Conservation (phyloP, 768 basidiomycete species). For the Pholiota conissans region DNA sequence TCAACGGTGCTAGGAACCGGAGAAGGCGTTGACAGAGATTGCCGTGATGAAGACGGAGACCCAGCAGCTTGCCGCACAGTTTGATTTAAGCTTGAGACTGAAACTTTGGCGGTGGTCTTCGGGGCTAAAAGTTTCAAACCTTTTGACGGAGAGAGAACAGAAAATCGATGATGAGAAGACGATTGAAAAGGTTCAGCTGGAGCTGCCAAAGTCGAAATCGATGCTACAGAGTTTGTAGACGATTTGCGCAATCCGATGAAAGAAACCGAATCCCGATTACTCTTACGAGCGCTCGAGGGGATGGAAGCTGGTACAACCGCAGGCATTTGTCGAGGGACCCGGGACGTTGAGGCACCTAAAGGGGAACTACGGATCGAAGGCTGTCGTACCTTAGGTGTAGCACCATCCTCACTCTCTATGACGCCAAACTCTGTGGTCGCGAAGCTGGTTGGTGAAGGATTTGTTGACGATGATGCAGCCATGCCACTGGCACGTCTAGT, state of each 20-base stretch:
- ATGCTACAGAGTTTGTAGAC: conserved; percentile 79
- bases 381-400: conserved; percentile 52
- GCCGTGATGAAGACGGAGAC: conserved; percentile 70
- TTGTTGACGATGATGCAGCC: conserved; percentile 55
- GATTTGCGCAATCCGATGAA: conserved; percentile 79
- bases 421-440: conserved; percentile 80
- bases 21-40: conserved; percentile 82
- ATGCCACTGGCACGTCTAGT: conserved; percentile 64
- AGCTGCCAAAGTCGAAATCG: conserved; percentile 52
- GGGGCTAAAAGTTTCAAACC: conserved; percentile 79
- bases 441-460: conserved; percentile 60
- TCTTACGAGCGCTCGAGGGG: conserved; percentile 57
- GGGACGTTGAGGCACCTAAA: conserved; percentile 44
- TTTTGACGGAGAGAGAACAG: conserved; percentile 83
- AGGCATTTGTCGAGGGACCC: conserved; percentile 66
- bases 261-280: conserved; percentile 77
- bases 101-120: conserved; percentile 62
- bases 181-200: conserved; percentile 31
- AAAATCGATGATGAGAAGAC: conserved; percentile 61
- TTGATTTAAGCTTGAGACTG: conserved; percentile 51
- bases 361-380: conserved; percentile 69
- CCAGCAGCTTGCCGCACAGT: conserved; percentile 51
- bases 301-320: conserved; percentile 42
- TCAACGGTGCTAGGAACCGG: conserved; percentile 76
- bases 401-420: conserved; percentile 59